phyloP scores from a whole-genome alignment of 257 asterid genomes.

The Forsythia viridissima region DNA sequence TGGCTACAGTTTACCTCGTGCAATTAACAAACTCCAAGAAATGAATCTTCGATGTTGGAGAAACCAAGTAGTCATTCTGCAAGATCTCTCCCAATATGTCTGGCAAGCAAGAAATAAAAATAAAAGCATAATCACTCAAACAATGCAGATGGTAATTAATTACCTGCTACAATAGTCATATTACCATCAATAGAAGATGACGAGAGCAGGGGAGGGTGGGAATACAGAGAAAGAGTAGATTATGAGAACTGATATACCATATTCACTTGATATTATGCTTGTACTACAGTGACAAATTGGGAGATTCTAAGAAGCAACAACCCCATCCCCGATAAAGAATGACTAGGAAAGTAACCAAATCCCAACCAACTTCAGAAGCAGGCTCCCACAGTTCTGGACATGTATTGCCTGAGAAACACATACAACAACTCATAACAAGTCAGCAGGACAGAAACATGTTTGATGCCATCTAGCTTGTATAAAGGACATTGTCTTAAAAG shows the following conservation, averaged over 20 bases:
- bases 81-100: not conserved
- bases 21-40: not conserved
- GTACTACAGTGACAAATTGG: not conserved
- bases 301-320: not conserved
- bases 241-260: not conserved
- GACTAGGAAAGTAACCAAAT: not conserved
- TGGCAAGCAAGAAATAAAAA: not conserved
- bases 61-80: not conserved
- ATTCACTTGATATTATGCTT: no score
- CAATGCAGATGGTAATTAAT: not conserved
- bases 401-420: not conserved
- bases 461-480: not conserved
- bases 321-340: not conserved
- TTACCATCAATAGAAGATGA: not conserved
- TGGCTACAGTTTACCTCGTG: not conserved
- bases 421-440: not conserved
- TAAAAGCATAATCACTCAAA: not conserved
- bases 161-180: not conserved
- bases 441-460: not conserved
- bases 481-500: not conserved
- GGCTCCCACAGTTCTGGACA: slow-evolving; percentile 2
- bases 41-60: not conserved
- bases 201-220: not conserved
- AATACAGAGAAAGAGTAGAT: not conserved
- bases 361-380: not conserved